Evolutionary conservation across 345 rosid genomes (phyloP).

Genomic region (Eucalyptus leucophloia): DNA sequence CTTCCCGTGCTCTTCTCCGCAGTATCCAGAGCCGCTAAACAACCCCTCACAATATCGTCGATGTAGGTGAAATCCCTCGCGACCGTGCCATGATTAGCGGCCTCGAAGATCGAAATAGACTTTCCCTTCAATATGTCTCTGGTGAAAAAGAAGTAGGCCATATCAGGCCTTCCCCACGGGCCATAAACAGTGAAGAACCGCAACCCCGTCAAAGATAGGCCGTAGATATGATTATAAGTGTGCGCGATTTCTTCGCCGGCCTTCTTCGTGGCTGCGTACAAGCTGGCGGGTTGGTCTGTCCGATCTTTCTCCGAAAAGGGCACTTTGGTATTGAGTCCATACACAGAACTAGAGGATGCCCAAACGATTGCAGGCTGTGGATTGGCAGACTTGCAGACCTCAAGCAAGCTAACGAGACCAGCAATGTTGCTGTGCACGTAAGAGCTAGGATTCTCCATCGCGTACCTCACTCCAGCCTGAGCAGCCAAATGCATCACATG

Average conservation of each 20-base stretch:
- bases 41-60: conserved; percentile 91
- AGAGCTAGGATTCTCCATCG: conserved; percentile 39
- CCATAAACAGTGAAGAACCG: conserved; percentile 43
- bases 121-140: conserved; percentile 33
- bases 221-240: conserved; percentile 39
- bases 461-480: conserved; percentile 44
- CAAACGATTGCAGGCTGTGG: conserved; percentile 44
- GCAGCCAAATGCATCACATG: conserved; percentile 79
- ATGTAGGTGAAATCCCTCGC: conserved; percentile 89
- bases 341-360: conserved; percentile 40
- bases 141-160: conserved; percentile 50
- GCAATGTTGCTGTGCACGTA: conserved; percentile 40
- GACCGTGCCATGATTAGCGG: conserved; percentile 19
- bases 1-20: conserved; percentile 91
- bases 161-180: conserved; percentile 47
- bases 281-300: conserved; percentile 91
- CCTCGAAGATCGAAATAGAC: conserved; percentile 28
- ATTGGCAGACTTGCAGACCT: conserved; percentile 25
- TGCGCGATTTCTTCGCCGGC: conserved; percentile 50
- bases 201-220: conserved; percentile 38
- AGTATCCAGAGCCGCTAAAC: conserved; percentile 74
- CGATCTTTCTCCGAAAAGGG: conserved; percentile 51
- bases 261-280: conserved; percentile 42
- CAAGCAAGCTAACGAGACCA: conserved; percentile 31
- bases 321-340: conserved; percentile 32